Base-by-base conservation (phyloP, 2,329 filamentous ascomycete species). In the Fusarium pseudograminearum region DNA sequence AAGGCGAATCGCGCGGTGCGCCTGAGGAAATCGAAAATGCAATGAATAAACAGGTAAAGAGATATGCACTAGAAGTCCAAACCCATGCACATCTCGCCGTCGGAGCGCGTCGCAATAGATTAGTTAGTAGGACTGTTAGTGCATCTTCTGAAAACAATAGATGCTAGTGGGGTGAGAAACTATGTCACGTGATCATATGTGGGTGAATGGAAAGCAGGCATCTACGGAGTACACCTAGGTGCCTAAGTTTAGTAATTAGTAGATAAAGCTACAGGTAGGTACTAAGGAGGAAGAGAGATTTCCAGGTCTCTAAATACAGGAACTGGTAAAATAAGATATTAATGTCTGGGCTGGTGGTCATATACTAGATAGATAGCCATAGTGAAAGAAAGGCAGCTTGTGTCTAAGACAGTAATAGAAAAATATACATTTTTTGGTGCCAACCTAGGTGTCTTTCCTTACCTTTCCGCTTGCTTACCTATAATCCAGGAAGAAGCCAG, bases 101-200 rank as follows among this genome's bases (percentile, higher is more conserved):
- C 20, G 33, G 33, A 36, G 59, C 45, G 54, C 50, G 59, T 56
- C 54, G 42, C 40, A 57, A 38, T 33, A 53, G 55, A 11, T 36
- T 16, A 16, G 14, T 16, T 34, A 34, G 33, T 34, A 16, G 33
- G 33, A 26, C 50, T 42, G 36, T 48, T 26, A 33, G 47, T 50
- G 44, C 44, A 60, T 45, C 46, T 38, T 53, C 61, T 51, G n/a
- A 9, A 41, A 14, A 33, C 40, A 20, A 55, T 33, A 50, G 50
- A 38, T 30, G 41, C 51, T 33, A 47, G 61, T 15, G 59, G 38
- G 42, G 38, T 20, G 26, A 12, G 4, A 3, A 24, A 12, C 7
- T 5, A 3, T 12, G 8, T 42, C 67, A 69, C 60, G 60, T 63
- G 60, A 56, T 38, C 8, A 28, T 28, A 10, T 28, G 11, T 12